Evolutionary conservation across 805 yeast genomes (phyloP), one percentile per base, ranked within the genome.

Genomic region (Candida vaughaniae): DNA sequence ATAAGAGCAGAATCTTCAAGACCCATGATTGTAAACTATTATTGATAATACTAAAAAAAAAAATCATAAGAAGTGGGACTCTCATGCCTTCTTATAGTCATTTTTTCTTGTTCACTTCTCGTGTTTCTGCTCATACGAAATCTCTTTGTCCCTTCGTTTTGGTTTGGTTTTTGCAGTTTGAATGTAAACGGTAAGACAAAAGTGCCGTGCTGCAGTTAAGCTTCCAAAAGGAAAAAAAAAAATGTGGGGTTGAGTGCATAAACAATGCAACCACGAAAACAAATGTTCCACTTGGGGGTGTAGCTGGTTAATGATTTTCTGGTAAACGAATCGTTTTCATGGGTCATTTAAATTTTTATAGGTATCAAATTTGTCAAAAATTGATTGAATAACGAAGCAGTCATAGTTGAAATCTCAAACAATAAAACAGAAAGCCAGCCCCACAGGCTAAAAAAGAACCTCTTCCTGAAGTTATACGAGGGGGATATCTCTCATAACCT

Each of bases 1-100:
- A 44, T 40, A 26, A 63, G 39, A 29, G 48, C 44, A 46, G 49
- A 57, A 47, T 63, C 62, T 58, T 64, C 69, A 46, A 65, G 57
- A 48, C 69, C 69, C 71, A 65, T 65, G 22, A 25, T n/a, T 25
- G 23, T 7, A 20, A 20, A 6, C 10, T 6, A 7, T 20, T 20
- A 10, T 7, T 20, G 6, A 20, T 20, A 20, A 6, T 20, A 7
- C 10, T 6, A 20, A 20, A 7, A 10, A 20, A 20, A 20, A 20
- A 20, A 6, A 20, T 7, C 10, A 20, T 20, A 20, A 7, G 23
- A 20, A 7, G 23, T 6, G 23, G 23, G 10, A 20, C 6, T 20
- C 9, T 20, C 23, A 7, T 6, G 23, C 10, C 10, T 20, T 20
- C 10, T 7, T 20, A 20, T n/a, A n/a, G n/a, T n/a, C n/a, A n/a